phyloP scores from a whole-genome alignment of 2,329 filamentous ascomycete genomes.

The Tolypocladium ophioglossoides region DNA sequence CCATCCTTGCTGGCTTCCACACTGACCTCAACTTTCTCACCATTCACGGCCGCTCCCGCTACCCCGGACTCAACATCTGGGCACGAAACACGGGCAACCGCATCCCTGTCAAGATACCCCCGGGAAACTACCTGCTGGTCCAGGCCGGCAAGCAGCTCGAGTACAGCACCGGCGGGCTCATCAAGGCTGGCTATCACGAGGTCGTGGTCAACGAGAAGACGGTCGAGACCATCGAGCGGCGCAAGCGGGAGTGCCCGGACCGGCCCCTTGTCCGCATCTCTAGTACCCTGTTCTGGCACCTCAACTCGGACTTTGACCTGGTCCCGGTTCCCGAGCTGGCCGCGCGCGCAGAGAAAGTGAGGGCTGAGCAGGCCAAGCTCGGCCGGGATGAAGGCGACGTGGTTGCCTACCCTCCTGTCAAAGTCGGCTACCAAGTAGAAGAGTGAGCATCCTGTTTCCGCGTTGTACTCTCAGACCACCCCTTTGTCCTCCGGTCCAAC shows the following conservation, averaged over 20 bases:
- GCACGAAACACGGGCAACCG: constrained; percentile 50
- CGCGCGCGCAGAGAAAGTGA: constrained; percentile 31
- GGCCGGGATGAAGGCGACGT: constrained; percentile 44
- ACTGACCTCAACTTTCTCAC: constrained; percentile 56
- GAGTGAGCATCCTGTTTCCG: constrained; percentile 28
- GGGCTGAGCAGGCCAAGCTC: constrained; percentile 34
- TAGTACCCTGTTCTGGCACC: constrained; percentile 51
- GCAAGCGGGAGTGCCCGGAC: constrained; percentile 30
- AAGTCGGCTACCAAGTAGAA: constrained; percentile 49
- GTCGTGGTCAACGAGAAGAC: constrained; percentile 47
- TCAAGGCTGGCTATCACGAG: constrained; percentile 53
- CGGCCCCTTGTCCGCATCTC: constrained; percentile 46
- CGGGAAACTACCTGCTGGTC: constrained; percentile 46
- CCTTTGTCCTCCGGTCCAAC: accelerated
- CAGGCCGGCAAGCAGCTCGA: constrained; percentile 55
- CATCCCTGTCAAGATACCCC: constrained; percentile 48
- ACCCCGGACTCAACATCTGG: constrained; percentile 52
- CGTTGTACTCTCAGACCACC: not conserved
- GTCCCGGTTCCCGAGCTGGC: constrained; percentile 37
- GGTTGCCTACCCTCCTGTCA: constrained; percentile 38
- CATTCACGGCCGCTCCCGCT: constrained; percentile 52
- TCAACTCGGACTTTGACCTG: constrained; percentile 46
- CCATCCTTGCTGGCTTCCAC: constrained; percentile 53
- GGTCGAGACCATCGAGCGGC: constrained; percentile 31
- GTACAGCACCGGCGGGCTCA: constrained; percentile 48